Base-by-base conservation (phyloP, 306 rosid species). In the Lotus japonicus region DNA sequence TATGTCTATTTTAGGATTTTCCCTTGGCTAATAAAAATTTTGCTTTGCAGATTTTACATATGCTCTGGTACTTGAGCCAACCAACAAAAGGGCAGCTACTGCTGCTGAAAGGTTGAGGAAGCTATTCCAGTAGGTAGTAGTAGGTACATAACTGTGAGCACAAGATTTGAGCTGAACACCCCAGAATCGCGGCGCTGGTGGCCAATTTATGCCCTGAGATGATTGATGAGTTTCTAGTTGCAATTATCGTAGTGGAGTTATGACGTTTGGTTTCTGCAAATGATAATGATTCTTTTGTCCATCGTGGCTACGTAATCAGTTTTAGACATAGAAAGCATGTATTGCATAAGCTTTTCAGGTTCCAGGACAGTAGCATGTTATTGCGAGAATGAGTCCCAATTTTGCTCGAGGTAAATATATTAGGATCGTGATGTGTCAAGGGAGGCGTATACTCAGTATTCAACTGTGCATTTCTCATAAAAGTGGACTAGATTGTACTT, bases 1-100 rank as follows among this genome's bases (percentile, higher is more conserved):
- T 19, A 13, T 23, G 64, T 13, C 44, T 11, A 17, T 33, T 33
- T 50, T 5, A 45, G 48, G 60, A 13, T n/a, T 65, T 18, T 42
- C 49, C 14, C 7, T 63, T 41, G 14, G 44, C 77, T 77, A 16
- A 82, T 64, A 69, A 14, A 26, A 18, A 9, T 63, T 66, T 72
- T 64, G 63, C 5, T 13, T 28, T 85, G 81, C 91, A 95, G 99
- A 95, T 82, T 95, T 83, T 66, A 87, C 68, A 43, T 72, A 87
- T 54, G 96, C 96, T 23, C 96, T 87, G 68, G 97, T 95, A 17
- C 99, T 95, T 23, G 99, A 95, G 84, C 99, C 99, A 52, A 95
- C 97, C 31, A 95, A 95, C 77, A 95, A 88, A 87, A 84, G 97
- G 84, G 99, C 99, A 50, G 72, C 97, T 6, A 7, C 61, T 17